These are phyloP conservation scores for Brassica nigra DNA, from an alignment of 345 rosid species.

Conservation along the genomic window DNA sequence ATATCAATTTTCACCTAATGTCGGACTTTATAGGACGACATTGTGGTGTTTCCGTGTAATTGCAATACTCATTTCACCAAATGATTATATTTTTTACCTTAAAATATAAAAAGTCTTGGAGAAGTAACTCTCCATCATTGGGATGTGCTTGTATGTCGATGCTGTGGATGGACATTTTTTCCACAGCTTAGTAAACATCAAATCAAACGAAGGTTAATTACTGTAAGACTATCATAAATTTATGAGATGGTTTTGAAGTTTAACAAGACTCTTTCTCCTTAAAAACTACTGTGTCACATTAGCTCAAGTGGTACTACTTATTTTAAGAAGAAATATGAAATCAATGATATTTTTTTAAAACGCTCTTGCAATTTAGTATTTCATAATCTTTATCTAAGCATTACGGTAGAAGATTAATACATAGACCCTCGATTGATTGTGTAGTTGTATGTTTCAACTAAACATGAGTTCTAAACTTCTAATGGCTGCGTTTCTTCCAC, in stretches of 20 bases:
- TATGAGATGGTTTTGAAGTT: background rate
- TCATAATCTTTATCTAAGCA: background rate
- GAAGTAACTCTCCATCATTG: background rate
- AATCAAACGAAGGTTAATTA: background rate
- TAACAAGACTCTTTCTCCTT: background rate
- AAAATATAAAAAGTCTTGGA: background rate
- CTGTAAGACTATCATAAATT: background rate
- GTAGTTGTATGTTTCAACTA: background rate
- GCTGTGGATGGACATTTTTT: background rate
- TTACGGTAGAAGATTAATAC: background rate
- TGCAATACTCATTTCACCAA: conserved; percentile 11
- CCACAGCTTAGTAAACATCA: background rate
- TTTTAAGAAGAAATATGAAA: background rate
- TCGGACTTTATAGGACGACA: conserved; percentile 29
- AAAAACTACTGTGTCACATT: background rate
- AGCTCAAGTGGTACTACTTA: background rate
- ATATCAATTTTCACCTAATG: conserved; percentile 33
- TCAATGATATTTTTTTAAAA: background rate
- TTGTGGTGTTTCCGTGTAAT: background rate
- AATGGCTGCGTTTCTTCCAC: background rate
- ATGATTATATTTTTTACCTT: background rate
- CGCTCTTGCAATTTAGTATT: background rate
- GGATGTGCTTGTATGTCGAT: background rate
- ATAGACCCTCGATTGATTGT: background rate
- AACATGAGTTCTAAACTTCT: background rate